Base-by-base conservation (phyloP, 305 asterid species). In the Plantago coronopus region DNA sequence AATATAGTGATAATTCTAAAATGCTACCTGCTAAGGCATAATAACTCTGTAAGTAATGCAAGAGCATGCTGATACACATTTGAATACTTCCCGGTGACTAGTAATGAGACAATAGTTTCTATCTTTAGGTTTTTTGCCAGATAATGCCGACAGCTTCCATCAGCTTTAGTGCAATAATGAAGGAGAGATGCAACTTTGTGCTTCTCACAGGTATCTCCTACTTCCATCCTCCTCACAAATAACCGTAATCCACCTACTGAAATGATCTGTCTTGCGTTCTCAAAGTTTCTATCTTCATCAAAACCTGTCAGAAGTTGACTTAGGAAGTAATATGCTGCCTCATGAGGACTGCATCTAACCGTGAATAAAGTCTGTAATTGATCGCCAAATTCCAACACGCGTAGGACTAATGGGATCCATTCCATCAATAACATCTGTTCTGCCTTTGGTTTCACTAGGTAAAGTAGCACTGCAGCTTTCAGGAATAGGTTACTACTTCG, bases 321-420 rank as follows among this genome's bases (percentile, higher is more conserved):
- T 3, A 89, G 72, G 20, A 87, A 78, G 75, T 83, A 87, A 63
- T 84, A 84, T 1, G 95, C 95, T 0, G 88, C 95, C 72, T 72
- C 82, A 18, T 81, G 80, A 48, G 97, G 91, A 63, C 72, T 63
- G 64, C 86, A 69, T 49, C 68, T 81, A 50, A 84, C 86, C 0
- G 66, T 69, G 67, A 84, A 83, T 37, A 89, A 72, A 7, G 76
- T 74, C 58, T 89, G 93, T 63, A 64, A n/a, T 17, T 84, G 93
- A 62, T 89, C 95, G 2, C 91, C 95, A 4, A 84, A 89, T 59
- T 89, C 95, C 69, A 89, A 44, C 20, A 84, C 95, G 4, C 95
- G 76, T 40, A 89, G 95, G 62, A 84, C 88, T 63, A 86, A 57
- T 6, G 91, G 87, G 27, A 84, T 64, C 97, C 97, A 89, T 60